Evolutionary conservation across 2,329 filamentous ascomycete species (phyloP), one percentile per base, ranked within the genome.

Genomic region (Colletotrichum destructivum): DNA sequence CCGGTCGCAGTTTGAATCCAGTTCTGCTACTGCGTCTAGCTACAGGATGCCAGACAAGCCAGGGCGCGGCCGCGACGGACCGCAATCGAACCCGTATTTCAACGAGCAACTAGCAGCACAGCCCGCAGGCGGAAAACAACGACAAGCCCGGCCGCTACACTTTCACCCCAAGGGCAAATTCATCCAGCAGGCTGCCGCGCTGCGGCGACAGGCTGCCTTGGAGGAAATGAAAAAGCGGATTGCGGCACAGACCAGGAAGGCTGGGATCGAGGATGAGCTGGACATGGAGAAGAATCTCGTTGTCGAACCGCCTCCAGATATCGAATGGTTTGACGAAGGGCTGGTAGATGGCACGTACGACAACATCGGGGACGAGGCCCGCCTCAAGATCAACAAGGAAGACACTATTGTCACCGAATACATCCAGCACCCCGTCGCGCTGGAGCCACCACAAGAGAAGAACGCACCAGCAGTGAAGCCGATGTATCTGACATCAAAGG

Each of bases 141-240:
- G 95, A 62, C 88, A 93, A 74, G 89, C 94, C 13, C 91, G 94
- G 71, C 91, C 94, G 74, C 87, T 99, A 21, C 85, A 94, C 15
- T 98, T 99, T 86, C 98, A 98, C 77, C 92, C 95, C 76, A 97
- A 97, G 81, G 96, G 96, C 64, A 98, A 98, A 87, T 98, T 98
- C 79, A 98, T 98, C 72, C 92, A 95, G 74, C 96, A 98, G 82
- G 96, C 94, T 9, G 96, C 94, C 80, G 95, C 95, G 68, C 85
- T 98, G 63, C 92, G 96, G 73, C 90, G 94, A 72, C 95, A 98
- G 82, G 94, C 93, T 52, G 92, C 93, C 62, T 86, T 99, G 38
- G 97, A 99, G 85, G 92, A 92, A 73, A 96, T 99, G 91, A 98
- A 98, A 83, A 95, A 93, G 85, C 90, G 93, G 67, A 97, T 99